These are phyloP conservation scores for Parmelia sp. DNA, from an alignment of 495 filamentous ascomycete genomes.

Conservation along the genomic window DNA sequence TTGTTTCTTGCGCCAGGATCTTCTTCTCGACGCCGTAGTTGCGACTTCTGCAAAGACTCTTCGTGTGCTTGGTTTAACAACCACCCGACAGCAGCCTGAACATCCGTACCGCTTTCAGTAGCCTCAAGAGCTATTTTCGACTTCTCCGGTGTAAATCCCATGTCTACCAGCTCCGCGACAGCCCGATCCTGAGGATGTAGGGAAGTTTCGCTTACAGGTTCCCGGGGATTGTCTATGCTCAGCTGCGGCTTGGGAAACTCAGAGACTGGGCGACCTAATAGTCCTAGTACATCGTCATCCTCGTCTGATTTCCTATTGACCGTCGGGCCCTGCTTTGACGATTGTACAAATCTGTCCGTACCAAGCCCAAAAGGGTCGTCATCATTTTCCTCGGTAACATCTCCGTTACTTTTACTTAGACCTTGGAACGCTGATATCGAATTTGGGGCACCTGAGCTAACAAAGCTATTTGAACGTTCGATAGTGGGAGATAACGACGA, in stretches of 20 bases:
- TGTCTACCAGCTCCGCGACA: conserved; percentile 86
- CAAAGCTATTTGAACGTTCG: not conserved
- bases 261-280: conserved; percentile 80
- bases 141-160: conserved; percentile 84
- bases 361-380: conserved; percentile 89
- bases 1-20: conserved; percentile 25
- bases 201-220: conserved; percentile 34
- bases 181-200: conserved; percentile 67
- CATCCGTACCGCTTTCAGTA: conserved; percentile 70
- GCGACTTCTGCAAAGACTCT: conserved; percentile 54
- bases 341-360: conserved; percentile 22
- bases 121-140: conserved; percentile 68
- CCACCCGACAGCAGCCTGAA: conserved; percentile 85
- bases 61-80: conserved; percentile 85
- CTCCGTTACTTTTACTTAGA: conserved; percentile 1
- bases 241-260: conserved; percentile 51
- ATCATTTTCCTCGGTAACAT: conserved; percentile 35
- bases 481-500: not conserved
- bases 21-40: conserved; percentile 32
- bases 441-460: not conserved
- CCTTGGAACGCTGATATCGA: not conserved
- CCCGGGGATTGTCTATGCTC: conserved; percentile 36
- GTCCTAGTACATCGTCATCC: conserved; percentile 84
- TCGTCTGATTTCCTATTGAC: conserved; percentile 21
- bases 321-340: conserved; percentile 10